Evolutionary conservation across 1,284 basidiomycete species (phyloP), one percentile per base, ranked within the genome.

Genomic region (Tilletia walkeri): DNA sequence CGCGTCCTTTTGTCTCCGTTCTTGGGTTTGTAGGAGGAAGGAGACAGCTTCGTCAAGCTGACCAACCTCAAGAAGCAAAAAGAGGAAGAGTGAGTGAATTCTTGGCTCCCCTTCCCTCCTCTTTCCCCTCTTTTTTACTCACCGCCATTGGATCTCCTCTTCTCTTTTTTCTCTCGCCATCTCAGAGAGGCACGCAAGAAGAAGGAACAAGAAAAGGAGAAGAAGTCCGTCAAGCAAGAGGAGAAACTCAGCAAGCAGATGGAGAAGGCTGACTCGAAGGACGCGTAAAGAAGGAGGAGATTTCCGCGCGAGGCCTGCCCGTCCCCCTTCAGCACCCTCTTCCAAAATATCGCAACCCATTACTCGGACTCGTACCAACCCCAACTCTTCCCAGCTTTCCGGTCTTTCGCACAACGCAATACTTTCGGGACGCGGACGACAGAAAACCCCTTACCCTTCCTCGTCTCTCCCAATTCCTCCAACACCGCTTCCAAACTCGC

Each of bases 21-120:
- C 24, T 30, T 61, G 9, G 10, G 53, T 56, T 7, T 63, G 16
- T 14, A 63, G 59, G 59, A 63, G 36, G 18, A 34, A 10, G 78
- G 75, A 30, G 78, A 80, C 34, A 67, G 73, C 66, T 81, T 75
- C 56, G 78, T 81, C 34, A 70, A 69, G 36, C 69, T 81, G 16
- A 69, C 72, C 47, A 81, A 81, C 69, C 70, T 73, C 1, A 77
- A 76, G 74, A 71, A 53, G 72, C 69, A 74, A 69, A 69, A 75
- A 68, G 69, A 73, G 56, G 67, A 73, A 53, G 70, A 76, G 56
- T 63, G 39, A 63, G 61, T 54, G 20, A 30, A 30, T 2, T 30
- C 24, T 30, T 30, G 24, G n/a, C n/a, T n/a, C 24, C 24, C 24
- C 6, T 20, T 12, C 49, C 61, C 7, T 16, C 49, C 56, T 49